Evolutionary conservation across 108 stramenopile species (phyloP).

Genomic region (Discostella stelligeroides): DNA sequence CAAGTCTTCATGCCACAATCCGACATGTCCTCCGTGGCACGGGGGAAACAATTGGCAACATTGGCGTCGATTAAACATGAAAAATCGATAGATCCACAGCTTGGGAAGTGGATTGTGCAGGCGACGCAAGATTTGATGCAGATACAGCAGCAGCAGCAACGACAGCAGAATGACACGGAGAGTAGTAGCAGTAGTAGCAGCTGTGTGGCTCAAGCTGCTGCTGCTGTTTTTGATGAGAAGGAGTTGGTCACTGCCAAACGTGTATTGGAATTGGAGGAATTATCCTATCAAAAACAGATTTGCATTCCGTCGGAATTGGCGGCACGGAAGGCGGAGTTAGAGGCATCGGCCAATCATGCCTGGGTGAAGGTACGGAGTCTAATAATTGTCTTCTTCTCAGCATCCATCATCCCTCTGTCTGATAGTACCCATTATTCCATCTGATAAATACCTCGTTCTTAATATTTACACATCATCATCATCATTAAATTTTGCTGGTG

Average conservation of each 20-base stretch:
- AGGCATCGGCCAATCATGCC: constrained; percentile 56
- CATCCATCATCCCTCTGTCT: too few relatives aligned
- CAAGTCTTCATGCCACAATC: constrained; percentile 74
- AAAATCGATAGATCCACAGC: constrained; percentile 54
- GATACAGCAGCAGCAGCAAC: not conserved
- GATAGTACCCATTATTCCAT: too few relatives aligned
- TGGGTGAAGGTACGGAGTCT: constrained; percentile 57
- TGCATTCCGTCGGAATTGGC: constrained; percentile 66
- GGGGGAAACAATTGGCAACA: constrained; percentile 68
- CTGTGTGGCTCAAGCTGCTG: too few relatives aligned
- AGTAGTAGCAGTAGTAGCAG: constrained; percentile 14
- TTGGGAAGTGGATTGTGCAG: constrained; percentile 47
- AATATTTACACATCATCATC: not conserved
- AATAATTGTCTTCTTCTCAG: not conserved
- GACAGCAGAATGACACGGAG: not conserved
- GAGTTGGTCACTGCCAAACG: constrained; percentile 31
- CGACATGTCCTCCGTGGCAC: constrained; percentile 33
- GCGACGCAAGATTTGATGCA: constrained; percentile 30
- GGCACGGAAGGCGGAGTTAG: constrained; percentile 59
- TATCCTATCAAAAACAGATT: constrained; percentile 51
- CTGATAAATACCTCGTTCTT: too few relatives aligned
- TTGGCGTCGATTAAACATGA: constrained; percentile 75
- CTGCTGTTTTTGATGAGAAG: constrained; percentile 9
- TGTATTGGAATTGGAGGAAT: constrained; percentile 54
- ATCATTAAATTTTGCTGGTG: not conserved